Conservation (phyloP, 495 filamentous ascomycete genomes). For the Annulohypoxylon stygium region DNA sequence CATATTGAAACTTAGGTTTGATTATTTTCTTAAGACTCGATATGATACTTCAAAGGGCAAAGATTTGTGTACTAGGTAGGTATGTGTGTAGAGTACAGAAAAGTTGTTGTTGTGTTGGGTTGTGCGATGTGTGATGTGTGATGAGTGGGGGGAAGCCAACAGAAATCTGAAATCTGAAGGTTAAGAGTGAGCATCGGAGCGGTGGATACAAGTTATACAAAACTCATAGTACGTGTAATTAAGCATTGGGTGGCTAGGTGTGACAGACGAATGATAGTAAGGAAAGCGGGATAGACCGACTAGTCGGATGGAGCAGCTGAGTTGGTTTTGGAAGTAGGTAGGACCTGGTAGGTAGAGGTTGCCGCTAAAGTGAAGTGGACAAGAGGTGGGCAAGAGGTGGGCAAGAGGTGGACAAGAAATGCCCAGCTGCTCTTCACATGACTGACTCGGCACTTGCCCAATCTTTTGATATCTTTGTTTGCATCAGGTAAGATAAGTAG, state of each 20-base stretch:
- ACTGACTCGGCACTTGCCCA: constrained; percentile 41
- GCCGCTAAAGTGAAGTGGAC: constrained; percentile 16
- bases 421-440: background rate
- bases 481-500: constrained; percentile 20
- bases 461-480: constrained; percentile 26
- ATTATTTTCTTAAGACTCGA: constrained; percentile 2
- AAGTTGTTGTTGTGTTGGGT: background rate
- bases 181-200: constrained; percentile 14
- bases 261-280: constrained; percentile 13
- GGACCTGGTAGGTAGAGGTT: constrained; percentile 1
- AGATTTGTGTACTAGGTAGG: background rate
- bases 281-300: constrained; percentile 11
- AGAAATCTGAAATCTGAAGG: background rate
- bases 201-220: constrained; percentile 13
- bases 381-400: background rate
- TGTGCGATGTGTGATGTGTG: background rate
- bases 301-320: constrained; percentile 10
- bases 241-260: constrained; percentile 8
- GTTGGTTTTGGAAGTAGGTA: too few relatives aligned
- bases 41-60: constrained; percentile 5
- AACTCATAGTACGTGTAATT: constrained; percentile 11
- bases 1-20: constrained; percentile 49
- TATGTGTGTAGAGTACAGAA: background rate
- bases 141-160: background rate
- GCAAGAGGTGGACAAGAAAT: background rate